Base-by-base conservation (phyloP, 208 protist genomes). In the Trypanosoma mega region DNA sequence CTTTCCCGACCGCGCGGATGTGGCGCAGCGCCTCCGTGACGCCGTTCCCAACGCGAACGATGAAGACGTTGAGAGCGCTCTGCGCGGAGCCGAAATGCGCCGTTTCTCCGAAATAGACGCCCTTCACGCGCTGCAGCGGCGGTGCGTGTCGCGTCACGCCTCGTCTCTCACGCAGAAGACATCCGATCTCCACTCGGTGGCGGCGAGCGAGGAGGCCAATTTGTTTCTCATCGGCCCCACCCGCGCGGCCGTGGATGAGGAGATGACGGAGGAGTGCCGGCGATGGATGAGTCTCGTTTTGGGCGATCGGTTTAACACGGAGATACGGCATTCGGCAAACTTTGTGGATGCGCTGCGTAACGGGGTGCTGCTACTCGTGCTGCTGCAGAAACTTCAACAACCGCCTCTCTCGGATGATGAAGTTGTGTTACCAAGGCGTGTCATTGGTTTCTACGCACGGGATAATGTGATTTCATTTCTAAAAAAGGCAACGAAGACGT, bases 401-500 rank as follows among this genome's bases (percentile, higher is more conserved):
- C 86, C 86, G 0, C 71, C 82, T 1, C 58, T 86, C 0, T 45
- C 73, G 0, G 72, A 85, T 34, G 65, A 50, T 1, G 65, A 70
- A 12, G 43, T 93, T 9, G 72, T 68, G 24, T 46, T 88, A 18
- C 87, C 87, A 12, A 85, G 80, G 53, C 71, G 82, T 9, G 54
- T 52, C 3, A 78, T 46, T 3, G 87, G 87, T 9, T 93, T 93
- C 56, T 90, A 77, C 33, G 76, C 76, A 11, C 87, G 87, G 29
- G 87, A 93, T 56, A 90, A 84, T 72, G 83, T 93, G 14, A 66
- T 67, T 8, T 59, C 48, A 11, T 93, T 90, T 53, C 56, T 93
- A 2, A 63, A 55, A 20, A 51, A 76, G 23, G 81, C 72, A 2
- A 50, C 66, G 11, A 46, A 43, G 31, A 67, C 46, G 3, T 93